Base-by-base conservation (phyloP, 148 eudicot genomes). In the Beta vulgaris region DNA sequence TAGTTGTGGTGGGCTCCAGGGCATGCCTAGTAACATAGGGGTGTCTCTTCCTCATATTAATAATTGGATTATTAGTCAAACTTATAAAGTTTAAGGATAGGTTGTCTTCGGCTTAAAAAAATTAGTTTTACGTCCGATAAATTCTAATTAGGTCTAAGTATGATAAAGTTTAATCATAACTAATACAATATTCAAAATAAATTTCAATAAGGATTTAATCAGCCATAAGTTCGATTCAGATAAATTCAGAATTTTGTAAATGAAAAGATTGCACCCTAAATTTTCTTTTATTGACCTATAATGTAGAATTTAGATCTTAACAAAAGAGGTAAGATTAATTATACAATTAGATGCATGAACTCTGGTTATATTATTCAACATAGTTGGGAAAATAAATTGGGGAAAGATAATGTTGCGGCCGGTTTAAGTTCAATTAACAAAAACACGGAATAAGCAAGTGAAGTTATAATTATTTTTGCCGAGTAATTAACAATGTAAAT, bases 1-100 rank as follows among this genome's bases (percentile, higher is more conserved):
- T 6, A 51, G 64, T 40, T 3, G 21, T 18, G 46, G 73, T 76
- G 78, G 78, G 73, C 32, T 71, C 78, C 62, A 34, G 13, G 11
- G 44, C 78, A 68, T 36, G 73, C 67, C 66, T 60, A 36, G 9
- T 25, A 23, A 36, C 18, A 36, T 66, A 66, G 3, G 48, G 69
- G 16, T 66, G 43, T 65, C 69, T 65, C 43, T 23, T 1, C 43
- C 13, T 1, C 10, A 21, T 9, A 37, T 39, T 23, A 37, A 39
- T 66, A 37, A 66, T 40, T 40, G 48, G 23, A n/a, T 0, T 0
- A n/a, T 66, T 40, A 66, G 69, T 66, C 69, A 39, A 66, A 66
- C 49, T 10, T 2, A 39, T 62, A 21, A 51, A 5, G 25, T 51
- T n/a, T n/a, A n/a, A n/a, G n/a, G n/a, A n/a, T n/a, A n/a, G n/a